These are phyloP conservation scores for Aureobasidium leucospermi DNA, from an alignment of 2,329 filamentous ascomycete species.

Conservation along the genomic window DNA sequence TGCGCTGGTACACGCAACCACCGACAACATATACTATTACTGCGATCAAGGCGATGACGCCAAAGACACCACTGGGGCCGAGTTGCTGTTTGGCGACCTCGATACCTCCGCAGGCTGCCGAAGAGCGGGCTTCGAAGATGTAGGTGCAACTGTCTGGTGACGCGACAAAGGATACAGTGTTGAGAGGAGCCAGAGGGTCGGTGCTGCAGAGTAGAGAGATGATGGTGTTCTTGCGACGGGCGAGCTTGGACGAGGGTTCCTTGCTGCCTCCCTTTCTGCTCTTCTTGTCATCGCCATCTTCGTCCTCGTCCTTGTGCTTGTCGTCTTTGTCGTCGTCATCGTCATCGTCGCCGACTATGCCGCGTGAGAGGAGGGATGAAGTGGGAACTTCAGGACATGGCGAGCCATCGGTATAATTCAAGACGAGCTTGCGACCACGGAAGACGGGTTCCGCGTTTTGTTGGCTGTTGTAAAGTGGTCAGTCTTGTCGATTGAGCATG, in stretches of 20 bases:
- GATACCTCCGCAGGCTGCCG: conserved; percentile 72
- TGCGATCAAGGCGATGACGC: conserved; percentile 71
- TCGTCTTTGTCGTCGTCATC: conserved; percentile 25
- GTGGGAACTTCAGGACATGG: conserved; percentile 32
- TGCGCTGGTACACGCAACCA: conserved; percentile 91
- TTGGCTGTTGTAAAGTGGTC: conserved; percentile 34
- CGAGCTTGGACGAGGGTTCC: conserved; percentile 40
- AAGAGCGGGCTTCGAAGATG: conserved; percentile 86
- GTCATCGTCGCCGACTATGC: conserved; percentile 34
- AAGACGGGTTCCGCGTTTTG: conserved; percentile 47
- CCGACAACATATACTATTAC: conserved; percentile 84
- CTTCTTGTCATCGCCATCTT: conserved; percentile 21
- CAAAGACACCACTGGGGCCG: conserved; percentile 71
- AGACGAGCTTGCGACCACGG: conserved; percentile 57
- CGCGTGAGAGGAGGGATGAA: conserved; percentile 22
- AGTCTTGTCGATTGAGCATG: neutral
- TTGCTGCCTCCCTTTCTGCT: conserved; percentile 17
- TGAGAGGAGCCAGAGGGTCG: conserved; percentile 61
- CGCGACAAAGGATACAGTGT: conserved; percentile 76
- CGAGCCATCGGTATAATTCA: conserved; percentile 46
- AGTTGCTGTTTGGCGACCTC: conserved; percentile 51
- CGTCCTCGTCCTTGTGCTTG: conserved; percentile 25
- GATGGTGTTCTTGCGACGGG: conserved; percentile 71
- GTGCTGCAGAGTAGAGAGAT: conserved; percentile 91
- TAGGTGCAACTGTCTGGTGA: conserved; percentile 83